A percentile compares a stretch with the other conserved stretches of the same genome.
Conservation (phyloP, 208 protist species). For the Leishmania turanica region DNA sequence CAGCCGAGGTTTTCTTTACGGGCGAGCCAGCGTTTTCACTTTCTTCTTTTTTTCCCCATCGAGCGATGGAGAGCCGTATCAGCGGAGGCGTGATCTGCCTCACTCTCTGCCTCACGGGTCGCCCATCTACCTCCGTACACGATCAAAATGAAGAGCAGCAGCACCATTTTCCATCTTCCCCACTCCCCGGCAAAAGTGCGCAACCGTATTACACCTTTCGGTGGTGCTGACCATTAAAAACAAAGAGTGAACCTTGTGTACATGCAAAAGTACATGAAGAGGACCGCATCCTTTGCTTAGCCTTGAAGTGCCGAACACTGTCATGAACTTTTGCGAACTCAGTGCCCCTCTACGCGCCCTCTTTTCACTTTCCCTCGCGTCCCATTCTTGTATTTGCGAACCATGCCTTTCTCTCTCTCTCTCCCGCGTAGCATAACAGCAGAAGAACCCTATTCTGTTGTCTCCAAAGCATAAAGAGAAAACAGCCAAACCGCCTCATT, state of each 20-base stretch:
- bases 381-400: neutral
- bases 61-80: neutral
- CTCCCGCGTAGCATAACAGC: neutral
- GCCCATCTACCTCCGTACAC: neutral
- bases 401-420: neutral
- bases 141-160: neutral
- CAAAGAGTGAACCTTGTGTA: neutral
- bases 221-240: neutral
- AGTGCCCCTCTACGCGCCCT: neutral
- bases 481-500: neutral
- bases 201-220: neutral
- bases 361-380: neutral
- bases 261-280: neutral
- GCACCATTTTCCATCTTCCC: neutral
- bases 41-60: constrained; percentile 7
- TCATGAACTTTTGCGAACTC: neutral
- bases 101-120: neutral
- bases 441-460: neutral
- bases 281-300: neutral
- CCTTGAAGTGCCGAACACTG: neutral
- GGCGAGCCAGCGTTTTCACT: neutral
- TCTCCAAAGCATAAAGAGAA: neutral
- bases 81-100: neutral
- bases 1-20: neutral
- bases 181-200: neutral